Base-by-base conservation (phyloP, 176 grass and related monocot genomes). In the Stipa capillata region DNA sequence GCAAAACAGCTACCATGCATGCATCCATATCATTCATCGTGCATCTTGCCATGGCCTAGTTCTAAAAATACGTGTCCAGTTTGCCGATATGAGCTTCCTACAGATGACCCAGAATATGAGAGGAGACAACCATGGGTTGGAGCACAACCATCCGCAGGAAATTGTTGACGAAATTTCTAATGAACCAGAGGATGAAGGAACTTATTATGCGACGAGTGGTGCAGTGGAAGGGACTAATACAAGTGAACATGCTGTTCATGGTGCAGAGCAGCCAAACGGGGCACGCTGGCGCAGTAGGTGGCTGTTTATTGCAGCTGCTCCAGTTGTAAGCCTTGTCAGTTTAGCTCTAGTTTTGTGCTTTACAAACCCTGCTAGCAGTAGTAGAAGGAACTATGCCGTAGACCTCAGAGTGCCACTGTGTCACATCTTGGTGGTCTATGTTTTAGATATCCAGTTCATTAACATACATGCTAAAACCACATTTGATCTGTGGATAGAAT, bases 331-430 rank as follows among this genome's bases (percentile, higher is more conserved):
- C 68, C 77, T 97, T 20, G 85, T 87, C 37, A 82, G 90, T 80
- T 88, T 97, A 32, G 90, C 82, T 53, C 67, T 93, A 44, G 85
- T 90, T 76, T 82, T 90, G 43, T 97, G 93, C 88, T 97, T 97
- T n/a, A 79, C 51, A 58, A 97, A 92, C 66, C 41, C 70, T 13
- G 8, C 48, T 40, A 45, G 71, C 44, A 65, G 40, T 79, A 57
- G 27, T 73, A 73, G 36, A 73, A 79, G 83, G 68, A 55, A 65
- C 33, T 44, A 14, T 60, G 17, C n/a, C 52, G 41, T 66, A 79
- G 81, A 60, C 64, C 84, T 34, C 78, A 41, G 53, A 83, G 35
- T 52, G 41, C 47, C 12, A 32, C 53, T 55, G 70, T 11, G 12
- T 8, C 82, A 61, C 66, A 62, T 34, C 79, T 21, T 93, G 90